Evolutionary conservation across 148 eudicot genomes (phyloP), one percentile per base, ranked within the genome.

Genomic region (Dysphania ambrosioides): DNA sequence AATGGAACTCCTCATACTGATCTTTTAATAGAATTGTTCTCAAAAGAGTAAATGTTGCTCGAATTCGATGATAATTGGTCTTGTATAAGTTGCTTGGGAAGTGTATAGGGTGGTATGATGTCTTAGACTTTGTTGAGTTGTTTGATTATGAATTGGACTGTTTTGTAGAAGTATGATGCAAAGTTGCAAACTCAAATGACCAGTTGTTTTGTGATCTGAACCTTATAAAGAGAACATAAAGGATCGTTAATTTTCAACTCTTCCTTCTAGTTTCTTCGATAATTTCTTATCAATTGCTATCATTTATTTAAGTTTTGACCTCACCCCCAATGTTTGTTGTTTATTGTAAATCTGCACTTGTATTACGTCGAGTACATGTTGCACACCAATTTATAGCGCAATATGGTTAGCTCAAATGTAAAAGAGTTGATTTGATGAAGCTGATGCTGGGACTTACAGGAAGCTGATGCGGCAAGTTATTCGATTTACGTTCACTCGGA

Each of bases 401-500:
- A 8, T 5, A 61, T 61, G 5, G 15, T 61, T 5, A 15, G 8
- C 31, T 61, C 38, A 6, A 34, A 8, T 32, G 6, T 5, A 18
- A 12, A 34, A 15, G 10, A 18, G 4, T 21, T 16, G 11, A 63
- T 63, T 18, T 32, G 40, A 63, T n/a, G n/a, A n/a, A n/a, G n/a
- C n/a, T n/a, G n/a, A n/a, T n/a, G n/a, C n/a, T n/a, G n/a, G n/a
- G n/a, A n/a, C n/a, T 81, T 82, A 89, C 27, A 95, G 98, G 88
- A 82, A 66, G 97, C 81, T 42, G 93, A 92, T 73, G 79, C 30
- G 68, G 89, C 75, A 1, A 87, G 75, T 26, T 94, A 81, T 80
- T 90, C 98, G 6, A 85, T 94, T 44, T 87, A 90, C 75, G 70
- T 94, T 65, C 98, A 94, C 77, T 85, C 97, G 24, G 89, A 90